These are phyloP conservation scores for Azolla pinnata DNA, from an alignment of 75 land plant genomes.

Conservation along the genomic window DNA sequence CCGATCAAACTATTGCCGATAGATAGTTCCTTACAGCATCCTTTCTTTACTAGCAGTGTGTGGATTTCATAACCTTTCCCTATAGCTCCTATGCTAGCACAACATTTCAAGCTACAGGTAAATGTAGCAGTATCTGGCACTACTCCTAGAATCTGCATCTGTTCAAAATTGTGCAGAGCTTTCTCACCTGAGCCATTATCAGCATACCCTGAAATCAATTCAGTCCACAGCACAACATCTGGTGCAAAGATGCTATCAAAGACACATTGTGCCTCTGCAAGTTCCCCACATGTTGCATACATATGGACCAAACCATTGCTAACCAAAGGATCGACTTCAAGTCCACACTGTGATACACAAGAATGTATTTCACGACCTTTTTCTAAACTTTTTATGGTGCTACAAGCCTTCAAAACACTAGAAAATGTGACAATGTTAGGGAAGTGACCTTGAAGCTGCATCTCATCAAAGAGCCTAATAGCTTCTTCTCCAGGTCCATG, in stretches of 20 bases:
- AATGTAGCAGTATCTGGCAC: constrained; percentile 16
- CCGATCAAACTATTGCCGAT: too few species aligned
- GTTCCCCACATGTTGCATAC: constrained; percentile 21
- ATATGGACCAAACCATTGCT: constrained; percentile 32
- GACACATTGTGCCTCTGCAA: constrained; percentile 19
- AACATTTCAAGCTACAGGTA: too few species aligned
- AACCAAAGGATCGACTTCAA: constrained; percentile 3
- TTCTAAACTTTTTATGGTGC: constrained; percentile 27
- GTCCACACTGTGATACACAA: constrained; percentile 9
- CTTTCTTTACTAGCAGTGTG: too few species aligned
- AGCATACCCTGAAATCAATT: constrained; percentile 22
- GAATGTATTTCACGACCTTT: constrained; percentile 57
- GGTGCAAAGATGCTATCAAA: constrained; percentile 32
- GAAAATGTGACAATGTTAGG: constrained; percentile 27
- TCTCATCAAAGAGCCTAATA: constrained; percentile 11
- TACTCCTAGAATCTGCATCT: constrained; percentile 12
- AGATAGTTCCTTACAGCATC: too few species aligned
- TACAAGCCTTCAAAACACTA: constrained; percentile 35
- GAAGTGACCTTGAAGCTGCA: constrained; percentile 7
- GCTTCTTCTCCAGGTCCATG: constrained; percentile 19
- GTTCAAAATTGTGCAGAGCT: constrained; percentile 10
- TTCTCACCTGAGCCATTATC: constrained; percentile 11
- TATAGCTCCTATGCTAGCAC: neutral
- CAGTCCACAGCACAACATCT: constrained; percentile 22
- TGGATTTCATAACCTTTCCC: too few species aligned